Base-by-base conservation (phyloP, 2,329 filamentous ascomycete species). In the Elsinoe perseae region DNA sequence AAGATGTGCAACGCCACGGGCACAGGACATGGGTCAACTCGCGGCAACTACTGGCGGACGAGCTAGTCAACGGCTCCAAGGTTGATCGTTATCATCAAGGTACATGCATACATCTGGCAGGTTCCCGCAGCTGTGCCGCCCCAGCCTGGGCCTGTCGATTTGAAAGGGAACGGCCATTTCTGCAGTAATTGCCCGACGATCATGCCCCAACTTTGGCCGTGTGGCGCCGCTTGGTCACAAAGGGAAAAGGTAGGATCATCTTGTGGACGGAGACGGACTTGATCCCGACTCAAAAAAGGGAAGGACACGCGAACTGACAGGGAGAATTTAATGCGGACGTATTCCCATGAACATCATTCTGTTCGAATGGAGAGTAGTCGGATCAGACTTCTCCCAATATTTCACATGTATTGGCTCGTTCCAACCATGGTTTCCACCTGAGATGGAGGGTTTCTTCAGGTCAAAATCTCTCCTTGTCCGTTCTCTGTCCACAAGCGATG, bases 1-100 rank as follows among this genome's bases (percentile, higher is more conserved):
- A 32, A 28, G 21, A 12, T 6, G n/a, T n/a, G 12, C 42, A 21
- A 27, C 12, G 42, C 27, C 20, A 18, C 20, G 4, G 23, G 30
- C 18, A n/a, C 23, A 16, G 16, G 4, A 6, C 12, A 14, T 23
- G 12, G 25, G 2, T 18, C 2, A 10, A 28, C 5, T 7, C 9
- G 43, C 23, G 43, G 27, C 43, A 28, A 21, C 4, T 32, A 16
- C 8, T 20, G 27, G 23, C 43, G 43, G 30, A 30, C 18, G 40
- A 48, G 43, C 43, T 48, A 30, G 23, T n/a, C 43, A 28, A 48
- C 43, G 43, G 43, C 43, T 48, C 43, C 43, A 48, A 28, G 23
- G 43, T 48, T 25, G 43, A 48, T 48, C 43, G 12, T 12, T 48
- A 25, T 25, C 20, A 48, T 9, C 20, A 48, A 25, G 43, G 25